A percentile compares a stretch with the other conserved stretches of the same genome.
phyloP scores from a whole-genome alignment of 106 monocot species.

The Amphibolis antarctica region DNA sequence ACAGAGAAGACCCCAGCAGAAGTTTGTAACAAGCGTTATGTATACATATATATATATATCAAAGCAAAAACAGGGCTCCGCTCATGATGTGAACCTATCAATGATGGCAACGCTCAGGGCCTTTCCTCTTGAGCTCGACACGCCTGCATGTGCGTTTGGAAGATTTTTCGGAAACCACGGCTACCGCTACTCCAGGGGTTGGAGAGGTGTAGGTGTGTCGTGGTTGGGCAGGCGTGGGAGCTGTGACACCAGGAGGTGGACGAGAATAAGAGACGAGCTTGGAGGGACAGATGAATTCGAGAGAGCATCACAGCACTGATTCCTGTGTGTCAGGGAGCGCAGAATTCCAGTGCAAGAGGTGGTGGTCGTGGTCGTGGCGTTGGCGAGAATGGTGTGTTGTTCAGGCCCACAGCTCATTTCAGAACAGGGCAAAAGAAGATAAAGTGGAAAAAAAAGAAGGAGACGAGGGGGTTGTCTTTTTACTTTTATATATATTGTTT shows the following conservation, averaged over 20 bases:
- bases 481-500: no score
- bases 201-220: no score
- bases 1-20: not conserved
- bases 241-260: no score
- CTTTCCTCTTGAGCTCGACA: no score
- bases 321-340: constrained; percentile 3
- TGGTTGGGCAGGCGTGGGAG: no score
- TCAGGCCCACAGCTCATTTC: not conserved
- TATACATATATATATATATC: not conserved
- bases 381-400: not conserved
- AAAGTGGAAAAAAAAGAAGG: no score
- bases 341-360: not conserved
- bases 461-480: no score
- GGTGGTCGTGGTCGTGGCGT: not conserved
- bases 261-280: not conserved
- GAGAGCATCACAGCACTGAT: constrained; percentile 4
- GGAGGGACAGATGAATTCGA: not conserved
- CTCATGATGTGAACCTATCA: not conserved
- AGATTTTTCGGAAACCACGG: no score
- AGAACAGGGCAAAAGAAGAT: not conserved
- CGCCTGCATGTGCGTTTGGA: no score
- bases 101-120: not conserved
- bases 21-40: not conserved
- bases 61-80: not conserved
- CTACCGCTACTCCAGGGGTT: no score